These are phyloP conservation scores for Abelmoschus esculentus DNA, from an alignment of 345 rosid genomes.

Conservation along the genomic window DNA sequence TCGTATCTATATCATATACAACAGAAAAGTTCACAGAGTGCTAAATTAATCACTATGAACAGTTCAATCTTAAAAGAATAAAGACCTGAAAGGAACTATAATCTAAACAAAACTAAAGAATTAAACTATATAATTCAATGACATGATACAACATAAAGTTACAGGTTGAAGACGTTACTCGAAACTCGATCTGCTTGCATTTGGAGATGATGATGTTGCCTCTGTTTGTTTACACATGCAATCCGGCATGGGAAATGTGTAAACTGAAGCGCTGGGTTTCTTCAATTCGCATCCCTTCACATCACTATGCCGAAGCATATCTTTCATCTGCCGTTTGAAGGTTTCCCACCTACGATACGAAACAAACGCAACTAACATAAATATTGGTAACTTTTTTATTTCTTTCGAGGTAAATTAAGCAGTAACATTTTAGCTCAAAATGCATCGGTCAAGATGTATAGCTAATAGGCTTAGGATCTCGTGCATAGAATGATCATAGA, in stretches of 20 bases:
- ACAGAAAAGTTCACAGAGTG: neutral
- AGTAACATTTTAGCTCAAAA: no score
- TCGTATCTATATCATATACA: neutral
- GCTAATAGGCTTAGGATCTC: slow-evolving; percentile 2
- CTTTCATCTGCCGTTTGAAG: slow-evolving; percentile 73
- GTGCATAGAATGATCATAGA: neutral
- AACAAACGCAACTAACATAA: neutral
- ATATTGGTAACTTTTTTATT: neutral
- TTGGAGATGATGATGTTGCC: slow-evolving; percentile 1
- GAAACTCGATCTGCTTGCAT: neutral
- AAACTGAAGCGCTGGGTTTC: slow-evolving; percentile 64
- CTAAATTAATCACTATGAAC: neutral
- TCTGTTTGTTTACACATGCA: slow-evolving; percentile 74
- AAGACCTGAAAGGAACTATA: neutral
- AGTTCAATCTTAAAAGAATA: neutral
- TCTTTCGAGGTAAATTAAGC: neutral
- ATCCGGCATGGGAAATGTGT: slow-evolving; percentile 93
- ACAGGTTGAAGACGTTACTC: slow-evolving; percentile 1
- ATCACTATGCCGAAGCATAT: slow-evolving; percentile 69
- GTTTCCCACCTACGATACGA: slow-evolving; percentile 60
- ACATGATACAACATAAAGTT: slow-evolving; percentile 5
- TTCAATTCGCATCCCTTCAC: slow-evolving; percentile 60
- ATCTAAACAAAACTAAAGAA: slow-evolving; percentile 6
- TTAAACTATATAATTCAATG: neutral
- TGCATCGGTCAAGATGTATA: neutral